These are phyloP conservation scores for Colletotrichum spinosum DNA, from an alignment of 2,329 filamentous ascomycete genomes.

Conservation along the genomic window DNA sequence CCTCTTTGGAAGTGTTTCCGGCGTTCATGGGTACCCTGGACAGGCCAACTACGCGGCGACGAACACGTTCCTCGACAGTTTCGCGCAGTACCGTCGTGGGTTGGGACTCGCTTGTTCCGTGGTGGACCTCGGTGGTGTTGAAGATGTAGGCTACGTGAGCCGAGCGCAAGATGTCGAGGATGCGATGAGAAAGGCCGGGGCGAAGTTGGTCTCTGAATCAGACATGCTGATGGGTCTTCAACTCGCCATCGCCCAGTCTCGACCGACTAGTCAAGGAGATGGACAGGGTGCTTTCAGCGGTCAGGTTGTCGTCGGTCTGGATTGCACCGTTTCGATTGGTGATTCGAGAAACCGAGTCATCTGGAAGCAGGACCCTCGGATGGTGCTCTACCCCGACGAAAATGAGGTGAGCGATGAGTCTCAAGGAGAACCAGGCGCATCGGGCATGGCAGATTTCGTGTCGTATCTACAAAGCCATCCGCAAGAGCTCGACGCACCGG, in stretches of 20 bases:
- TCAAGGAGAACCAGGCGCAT: background rate
- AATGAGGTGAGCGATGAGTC: no score
- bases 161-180: constrained; percentile 47
- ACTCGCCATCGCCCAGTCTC: constrained; percentile 4
- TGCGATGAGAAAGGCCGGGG: constrained; percentile 6
- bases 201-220: constrained; percentile 4
- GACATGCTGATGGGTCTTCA: constrained; percentile 8
- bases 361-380: constrained; percentile 22
- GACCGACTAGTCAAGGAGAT: background rate
- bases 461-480: background rate
- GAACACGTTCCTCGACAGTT: constrained; percentile 54
- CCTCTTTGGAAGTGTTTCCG: constrained; percentile 48
- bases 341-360: constrained; percentile 3
- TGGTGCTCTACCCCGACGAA: background rate
- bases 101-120: constrained; percentile 50
- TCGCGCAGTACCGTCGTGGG: constrained; percentile 49
- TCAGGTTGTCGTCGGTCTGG: constrained; percentile 1
- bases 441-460: constrained; percentile 6
- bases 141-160: constrained; percentile 49
- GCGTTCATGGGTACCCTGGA: constrained; percentile 47
- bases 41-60: constrained; percentile 56
- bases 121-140: constrained; percentile 53
- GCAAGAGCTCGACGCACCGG: background rate
- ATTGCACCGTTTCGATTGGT: constrained; percentile 1
- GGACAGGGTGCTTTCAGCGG: background rate